Base-by-base conservation (phyloP, 345 rosid species). In the Brassica juncea region DNA sequence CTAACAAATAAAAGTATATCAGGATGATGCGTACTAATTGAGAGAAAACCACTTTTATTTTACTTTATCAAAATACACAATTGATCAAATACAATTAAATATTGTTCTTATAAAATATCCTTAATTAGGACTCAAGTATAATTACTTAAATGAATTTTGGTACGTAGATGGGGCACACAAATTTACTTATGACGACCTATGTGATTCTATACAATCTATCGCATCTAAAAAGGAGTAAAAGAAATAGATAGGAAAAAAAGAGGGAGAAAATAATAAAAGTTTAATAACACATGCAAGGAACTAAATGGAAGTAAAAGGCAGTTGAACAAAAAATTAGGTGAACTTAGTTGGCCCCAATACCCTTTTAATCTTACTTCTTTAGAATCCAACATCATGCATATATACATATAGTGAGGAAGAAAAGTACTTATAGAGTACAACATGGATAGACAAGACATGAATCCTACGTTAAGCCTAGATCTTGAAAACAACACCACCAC, bases 311-410 rank as follows among this genome's bases (percentile, higher is more conserved):
- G 71, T 77, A 77, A 77, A 77, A 74, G 78, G 82, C 82, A 80
- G 82, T 73, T 80, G 82, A 80, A 80, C 82, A 80, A 31, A 74
- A 80, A 80, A 59, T 68, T 80, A 73, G 82, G 82, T 80, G 82
- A 80, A 74, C 58, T 15, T 80, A 80, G 82, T 74, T 80, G 82
- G 82, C 82, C 74, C 64, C 78, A 68, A 73, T 68, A 28, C 70
- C 54, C 78, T 69, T 67, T 79, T 61, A 73, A 77, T 66, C 76
- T 55, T 78, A 52, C 81, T 77, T 71, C 81, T 78, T 71, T 47
- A 7, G 37, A 39, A 70, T 49, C 70, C 14, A 77, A 59, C 69
- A n/a, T 69, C 37, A 72, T 68, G n/a, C 62, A 59, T 61, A 66
- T 68, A 70, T 70, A 77, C 35, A 78, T 72, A 66, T 63, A 60